A percentile compares a stretch with the other conserved stretches of the same genome.
Conservation (phyloP, 75 land plant species). For the Cunninghamia lanceolata region DNA sequence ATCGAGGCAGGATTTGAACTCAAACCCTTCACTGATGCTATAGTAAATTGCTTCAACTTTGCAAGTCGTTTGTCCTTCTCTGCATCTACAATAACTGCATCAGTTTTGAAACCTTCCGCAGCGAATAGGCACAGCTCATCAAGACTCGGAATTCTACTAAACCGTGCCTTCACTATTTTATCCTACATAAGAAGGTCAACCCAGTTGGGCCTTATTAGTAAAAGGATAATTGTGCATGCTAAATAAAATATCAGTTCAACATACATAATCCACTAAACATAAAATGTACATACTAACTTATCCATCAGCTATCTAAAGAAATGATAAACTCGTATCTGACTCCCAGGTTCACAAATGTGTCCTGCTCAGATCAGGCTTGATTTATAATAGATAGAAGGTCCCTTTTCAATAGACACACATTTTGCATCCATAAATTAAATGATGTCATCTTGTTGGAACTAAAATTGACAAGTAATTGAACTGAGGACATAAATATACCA, state of each 20-base stretch:
- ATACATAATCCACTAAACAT: neutral
- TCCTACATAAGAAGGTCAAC: constrained; percentile 40
- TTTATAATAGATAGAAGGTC: neutral
- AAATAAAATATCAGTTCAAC: neutral
- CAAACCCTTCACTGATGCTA: constrained; percentile 68
- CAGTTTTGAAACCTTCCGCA: constrained; percentile 41
- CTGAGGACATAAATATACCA: neutral
- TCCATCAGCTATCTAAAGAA: neutral
- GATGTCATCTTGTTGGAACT: neutral
- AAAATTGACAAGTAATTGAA: neutral
- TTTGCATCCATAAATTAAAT: neutral
- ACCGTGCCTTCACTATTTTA: constrained; percentile 58
- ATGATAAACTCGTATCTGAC: neutral
- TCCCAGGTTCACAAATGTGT: neutral
- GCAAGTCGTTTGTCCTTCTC: constrained; percentile 75
- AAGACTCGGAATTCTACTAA: constrained; percentile 59
- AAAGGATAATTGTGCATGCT: neutral
- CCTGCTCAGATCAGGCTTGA: neutral
- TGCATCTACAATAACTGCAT: constrained; percentile 83
- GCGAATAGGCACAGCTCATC: constrained; percentile 68
- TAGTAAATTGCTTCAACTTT: constrained; percentile 69
- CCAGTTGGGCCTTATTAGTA: neutral
- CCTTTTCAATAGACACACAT: neutral
- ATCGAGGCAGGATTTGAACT: constrained; percentile 65
- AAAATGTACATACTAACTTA: neutral